These are phyloP conservation scores for Vickermania spadyakhi DNA, from an alignment of 208 protist genomes.

Conservation along the genomic window DNA sequence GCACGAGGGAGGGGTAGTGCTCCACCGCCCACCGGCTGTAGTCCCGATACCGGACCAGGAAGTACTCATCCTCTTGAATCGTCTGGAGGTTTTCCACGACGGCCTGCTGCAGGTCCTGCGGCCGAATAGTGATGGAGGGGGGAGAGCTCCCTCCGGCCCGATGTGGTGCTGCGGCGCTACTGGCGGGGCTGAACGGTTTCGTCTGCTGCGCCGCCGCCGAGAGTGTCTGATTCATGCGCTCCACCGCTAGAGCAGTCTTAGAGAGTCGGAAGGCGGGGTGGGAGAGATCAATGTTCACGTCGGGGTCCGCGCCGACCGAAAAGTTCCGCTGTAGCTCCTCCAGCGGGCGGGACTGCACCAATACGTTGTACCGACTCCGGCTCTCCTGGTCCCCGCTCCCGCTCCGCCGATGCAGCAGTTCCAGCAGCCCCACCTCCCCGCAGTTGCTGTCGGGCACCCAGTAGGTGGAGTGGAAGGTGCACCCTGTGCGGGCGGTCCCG, in stretches of 20 bases:
- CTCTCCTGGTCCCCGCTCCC: constrained; percentile 32
- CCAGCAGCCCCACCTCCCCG: constrained; percentile 57
- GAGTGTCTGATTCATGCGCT: constrained; percentile 55
- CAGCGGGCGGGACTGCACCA: constrained; percentile 60
- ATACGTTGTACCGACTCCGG: constrained; percentile 9
- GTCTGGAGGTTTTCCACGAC: constrained; percentile 45
- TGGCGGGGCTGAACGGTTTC: background rate
- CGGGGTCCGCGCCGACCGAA: constrained; percentile 33
- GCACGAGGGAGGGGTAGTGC: constrained; percentile 38
- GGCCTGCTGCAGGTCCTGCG: constrained; percentile 41
- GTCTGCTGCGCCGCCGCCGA: constrained; percentile 11
- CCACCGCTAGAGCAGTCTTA: constrained; percentile 64
- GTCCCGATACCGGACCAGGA: constrained; percentile 74
- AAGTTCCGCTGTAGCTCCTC: constrained; percentile 72
- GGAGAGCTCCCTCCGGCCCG: background rate
- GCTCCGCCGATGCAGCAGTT: constrained; percentile 45
- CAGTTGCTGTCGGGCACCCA: constrained; percentile 49
- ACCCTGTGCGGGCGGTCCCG: background rate
- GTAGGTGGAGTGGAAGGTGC: constrained; percentile 25
- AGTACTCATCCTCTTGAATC: constrained; percentile 76
- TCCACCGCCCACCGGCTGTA: constrained; percentile 62
- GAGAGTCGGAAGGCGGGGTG: constrained; percentile 69
- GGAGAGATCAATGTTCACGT: constrained; percentile 66
- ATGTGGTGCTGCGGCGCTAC: background rate
- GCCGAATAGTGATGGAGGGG: constrained; percentile 23